phyloP scores from a whole-genome alignment of 208 protist species.

The Porcisia hertigi region DNA sequence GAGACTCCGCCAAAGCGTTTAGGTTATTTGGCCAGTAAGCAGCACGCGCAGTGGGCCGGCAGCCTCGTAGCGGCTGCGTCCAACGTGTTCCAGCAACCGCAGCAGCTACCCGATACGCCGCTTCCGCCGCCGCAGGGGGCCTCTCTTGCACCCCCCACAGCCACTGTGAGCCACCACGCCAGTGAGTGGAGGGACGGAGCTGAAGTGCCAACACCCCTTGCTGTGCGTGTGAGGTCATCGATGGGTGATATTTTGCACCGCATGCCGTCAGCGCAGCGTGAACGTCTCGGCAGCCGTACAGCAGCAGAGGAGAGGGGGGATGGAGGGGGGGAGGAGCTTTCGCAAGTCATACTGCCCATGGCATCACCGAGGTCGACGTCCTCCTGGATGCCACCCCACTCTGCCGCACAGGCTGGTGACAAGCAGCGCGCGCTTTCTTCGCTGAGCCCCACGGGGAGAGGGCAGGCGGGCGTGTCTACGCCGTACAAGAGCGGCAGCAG shows the following conservation, averaged over 20 bases:
- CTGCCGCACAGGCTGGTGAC: not conserved
- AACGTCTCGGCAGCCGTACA: constrained; percentile 20
- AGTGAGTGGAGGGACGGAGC: not conserved
- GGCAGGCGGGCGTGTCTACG: not conserved
- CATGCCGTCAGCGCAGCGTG: constrained; percentile 22
- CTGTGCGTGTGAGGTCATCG: constrained; percentile 15
- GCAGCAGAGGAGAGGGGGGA: constrained; percentile 17
- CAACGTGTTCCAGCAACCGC: not conserved
- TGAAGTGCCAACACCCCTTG: constrained; percentile 5
- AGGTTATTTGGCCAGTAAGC: constrained; percentile 6
- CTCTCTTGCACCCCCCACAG: not conserved
- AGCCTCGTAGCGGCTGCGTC: constrained; percentile 23
- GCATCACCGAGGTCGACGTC: not conserved
- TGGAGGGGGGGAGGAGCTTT: constrained; percentile 11
- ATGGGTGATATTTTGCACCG: constrained; percentile 17
- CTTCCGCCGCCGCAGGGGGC: not conserved
- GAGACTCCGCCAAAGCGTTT: not conserved
- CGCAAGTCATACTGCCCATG: not conserved
- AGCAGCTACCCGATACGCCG: constrained; percentile 1
- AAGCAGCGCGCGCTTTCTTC: not conserved
- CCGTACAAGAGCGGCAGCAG: not conserved
- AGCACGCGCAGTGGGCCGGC: constrained; percentile 29
- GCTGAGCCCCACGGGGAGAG: not conserved
- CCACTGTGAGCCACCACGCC: not conserved
- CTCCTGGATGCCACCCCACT: not conserved